These are phyloP conservation scores for Melaleuca alternifolia DNA, from an alignment of 345 rosid species.

Conservation along the genomic window DNA sequence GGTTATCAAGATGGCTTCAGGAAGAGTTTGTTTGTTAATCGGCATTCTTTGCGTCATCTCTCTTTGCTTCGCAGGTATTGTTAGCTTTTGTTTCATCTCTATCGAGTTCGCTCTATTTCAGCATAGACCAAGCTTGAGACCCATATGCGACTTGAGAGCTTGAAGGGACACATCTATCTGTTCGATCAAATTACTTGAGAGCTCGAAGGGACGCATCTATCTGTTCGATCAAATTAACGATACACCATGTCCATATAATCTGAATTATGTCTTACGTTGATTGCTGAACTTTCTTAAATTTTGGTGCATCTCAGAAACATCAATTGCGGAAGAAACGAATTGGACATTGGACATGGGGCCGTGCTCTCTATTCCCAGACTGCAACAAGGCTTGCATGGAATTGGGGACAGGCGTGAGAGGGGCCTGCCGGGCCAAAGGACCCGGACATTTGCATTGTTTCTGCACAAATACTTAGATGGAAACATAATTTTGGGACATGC, in stretches of 20 bases:
- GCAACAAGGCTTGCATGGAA: not conserved
- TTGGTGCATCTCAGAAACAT: not conserved
- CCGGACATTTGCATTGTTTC: not conserved
- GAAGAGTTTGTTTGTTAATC: not conserved
- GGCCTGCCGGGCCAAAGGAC: not conserved
- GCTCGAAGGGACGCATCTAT: not conserved
- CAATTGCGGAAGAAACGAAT: not conserved
- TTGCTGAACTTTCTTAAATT: not conserved
- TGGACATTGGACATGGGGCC: not conserved
- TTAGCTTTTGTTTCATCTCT: not conserved
- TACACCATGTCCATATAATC: not conserved
- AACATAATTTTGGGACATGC: not conserved
- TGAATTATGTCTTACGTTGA: not conserved
- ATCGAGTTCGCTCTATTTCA: not conserved
- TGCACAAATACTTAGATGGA: not conserved
- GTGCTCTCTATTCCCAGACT: not conserved
- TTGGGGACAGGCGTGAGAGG: not conserved
- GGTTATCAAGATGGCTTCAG: not conserved
- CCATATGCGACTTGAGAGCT: not conserved
- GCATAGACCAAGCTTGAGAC: not conserved
- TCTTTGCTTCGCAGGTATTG: not conserved
- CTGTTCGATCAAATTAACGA: not conserved
- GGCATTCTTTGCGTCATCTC: not conserved
- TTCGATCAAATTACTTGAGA: too few relatives aligned
- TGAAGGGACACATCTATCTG: too few relatives aligned